Conservation (phyloP, 768 basidiomycete genomes). For the Mycena chlorophos region DNA sequence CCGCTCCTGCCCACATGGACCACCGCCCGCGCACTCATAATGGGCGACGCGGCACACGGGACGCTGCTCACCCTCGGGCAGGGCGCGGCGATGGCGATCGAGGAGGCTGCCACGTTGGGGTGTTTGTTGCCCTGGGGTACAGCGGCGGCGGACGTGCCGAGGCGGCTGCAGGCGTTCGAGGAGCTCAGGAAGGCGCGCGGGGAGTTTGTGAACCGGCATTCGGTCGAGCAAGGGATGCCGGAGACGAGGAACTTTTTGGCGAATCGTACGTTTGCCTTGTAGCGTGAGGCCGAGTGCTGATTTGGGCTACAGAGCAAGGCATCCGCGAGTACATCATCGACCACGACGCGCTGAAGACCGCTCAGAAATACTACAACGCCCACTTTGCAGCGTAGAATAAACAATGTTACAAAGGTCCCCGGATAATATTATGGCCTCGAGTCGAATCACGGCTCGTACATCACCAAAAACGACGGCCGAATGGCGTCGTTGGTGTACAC, state of each 20-base stretch:
- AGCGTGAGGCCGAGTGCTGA: too few relatives aligned
- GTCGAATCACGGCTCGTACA: slow-evolving; percentile 54
- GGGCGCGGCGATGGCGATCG: slow-evolving; percentile 29
- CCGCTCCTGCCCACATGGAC: slow-evolving; percentile 15
- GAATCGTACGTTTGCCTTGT: too few relatives aligned
- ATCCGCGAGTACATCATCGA: too few relatives aligned
- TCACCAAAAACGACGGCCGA: slow-evolving; percentile 67
- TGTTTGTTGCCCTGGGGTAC: slow-evolving; percentile 12
- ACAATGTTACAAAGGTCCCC: too few relatives aligned
- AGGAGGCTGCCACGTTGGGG: slow-evolving; percentile 19
- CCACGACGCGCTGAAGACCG: too few relatives aligned
- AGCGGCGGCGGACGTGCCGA: slow-evolving; percentile 5
- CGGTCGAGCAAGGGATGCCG: slow-evolving; percentile 16
- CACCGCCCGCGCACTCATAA: slow-evolving; percentile 5
- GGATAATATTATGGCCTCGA: background rate
- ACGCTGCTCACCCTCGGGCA: slow-evolving; percentile 27
- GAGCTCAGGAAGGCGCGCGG: slow-evolving; percentile 8
- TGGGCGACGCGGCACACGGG: slow-evolving; percentile 24
- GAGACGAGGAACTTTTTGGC: too few relatives aligned
- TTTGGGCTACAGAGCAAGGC: too few relatives aligned
- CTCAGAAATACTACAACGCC: too few relatives aligned
- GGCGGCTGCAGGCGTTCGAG: slow-evolving; percentile 13
- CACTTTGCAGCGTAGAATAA: too few relatives aligned
- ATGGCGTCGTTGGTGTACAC: slow-evolving; percentile 74
- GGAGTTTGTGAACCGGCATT: slow-evolving; percentile 16